Conservation (phyloP, 108 stramenopile species). For the Nitzschia sp. region DNA sequence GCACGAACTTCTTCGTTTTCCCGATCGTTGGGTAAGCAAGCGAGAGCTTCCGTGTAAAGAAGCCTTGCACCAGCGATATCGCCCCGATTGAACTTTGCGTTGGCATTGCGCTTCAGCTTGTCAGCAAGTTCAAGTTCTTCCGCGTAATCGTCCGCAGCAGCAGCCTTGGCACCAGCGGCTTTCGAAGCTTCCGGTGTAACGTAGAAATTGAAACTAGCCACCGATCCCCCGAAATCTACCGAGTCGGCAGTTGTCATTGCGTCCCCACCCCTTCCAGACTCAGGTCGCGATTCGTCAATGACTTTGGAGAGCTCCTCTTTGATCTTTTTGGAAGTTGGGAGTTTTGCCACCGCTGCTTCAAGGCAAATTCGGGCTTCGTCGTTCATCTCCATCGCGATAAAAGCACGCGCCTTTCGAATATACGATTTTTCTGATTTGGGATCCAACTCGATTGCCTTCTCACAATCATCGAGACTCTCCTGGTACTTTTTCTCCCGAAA, state of each 20-base stretch:
- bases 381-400: constrained; percentile 28
- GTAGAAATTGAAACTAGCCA: constrained; percentile 28
- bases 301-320: constrained; percentile 30
- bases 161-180: not conserved
- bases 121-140: constrained; percentile 39
- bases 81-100: constrained; percentile 42
- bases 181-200: constrained; percentile 12
- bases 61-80: constrained; percentile 33
- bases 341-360: constrained; percentile 15
- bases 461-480: constrained; percentile 34
- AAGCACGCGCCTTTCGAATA: constrained; percentile 34
- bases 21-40: constrained; percentile 24
- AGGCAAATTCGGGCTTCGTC: constrained; percentile 26
- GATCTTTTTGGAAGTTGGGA: constrained; percentile 33
- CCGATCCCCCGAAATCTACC: constrained; percentile 25
- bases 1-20: constrained; percentile 23
- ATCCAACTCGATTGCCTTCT: constrained; percentile 32
- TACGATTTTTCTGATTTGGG: constrained; percentile 29
- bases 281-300: constrained; percentile 15
- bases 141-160: constrained; percentile 15
- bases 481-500: constrained; percentile 31
- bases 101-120: constrained; percentile 43
- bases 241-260: constrained; percentile 4
- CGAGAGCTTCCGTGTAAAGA: constrained; percentile 38
- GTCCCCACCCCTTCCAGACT: not conserved